Evolutionary conservation across 1,139 yeast genomes (phyloP).

Genomic region (Candida albicans): DNA sequence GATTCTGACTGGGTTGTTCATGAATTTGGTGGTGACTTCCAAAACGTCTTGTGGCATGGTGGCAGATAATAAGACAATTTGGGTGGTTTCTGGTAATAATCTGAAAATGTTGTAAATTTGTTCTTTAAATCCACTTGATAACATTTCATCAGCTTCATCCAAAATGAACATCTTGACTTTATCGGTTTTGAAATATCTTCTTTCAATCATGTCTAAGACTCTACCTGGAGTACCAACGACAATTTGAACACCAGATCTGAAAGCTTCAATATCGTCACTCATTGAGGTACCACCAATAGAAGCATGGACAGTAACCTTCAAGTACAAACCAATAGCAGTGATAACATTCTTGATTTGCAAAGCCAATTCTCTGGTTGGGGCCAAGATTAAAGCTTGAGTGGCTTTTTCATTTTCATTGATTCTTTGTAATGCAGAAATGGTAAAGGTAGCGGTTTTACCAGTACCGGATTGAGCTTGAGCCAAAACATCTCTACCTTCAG

Average conservation of each 20-base stretch:
- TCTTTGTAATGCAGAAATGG: slow-evolving; percentile 95
- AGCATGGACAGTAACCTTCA: slow-evolving; percentile 93
- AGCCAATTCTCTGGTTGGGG: slow-evolving; percentile 99
- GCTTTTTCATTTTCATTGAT: slow-evolving; percentile 73
- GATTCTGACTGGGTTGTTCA: slow-evolving; percentile 96
- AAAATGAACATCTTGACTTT: slow-evolving; percentile 94
- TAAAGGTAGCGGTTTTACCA: slow-evolving; percentile 99
- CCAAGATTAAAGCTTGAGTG: slow-evolving; percentile 92
- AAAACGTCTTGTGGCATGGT: slow-evolving; percentile 97
- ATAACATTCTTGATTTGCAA: slow-evolving; percentile 97
- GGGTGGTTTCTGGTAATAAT: slow-evolving; percentile 90
- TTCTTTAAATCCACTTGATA: slow-evolving; percentile 94
- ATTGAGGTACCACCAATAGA: slow-evolving; percentile 98
- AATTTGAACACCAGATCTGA: slow-evolving; percentile 90
- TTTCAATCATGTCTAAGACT: slow-evolving; percentile 95
- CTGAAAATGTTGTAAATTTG: slow-evolving; percentile 97
- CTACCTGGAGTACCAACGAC: slow-evolving; percentile 99
- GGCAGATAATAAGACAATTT: slow-evolving; percentile 94
- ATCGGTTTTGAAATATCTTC: slow-evolving; percentile 87
- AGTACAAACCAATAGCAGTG: slow-evolving; percentile 88
- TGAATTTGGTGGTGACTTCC: slow-evolving; percentile 95
- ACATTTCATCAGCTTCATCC: slow-evolving; percentile 99
- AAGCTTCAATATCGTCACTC: slow-evolving; percentile 88
- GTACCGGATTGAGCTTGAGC: slow-evolving; percentile 99
- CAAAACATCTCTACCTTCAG: slow-evolving; percentile 94